Evolutionary conservation across 805 yeast species (phyloP).

Genomic region (Dipodascopsis uninucleata): DNA sequence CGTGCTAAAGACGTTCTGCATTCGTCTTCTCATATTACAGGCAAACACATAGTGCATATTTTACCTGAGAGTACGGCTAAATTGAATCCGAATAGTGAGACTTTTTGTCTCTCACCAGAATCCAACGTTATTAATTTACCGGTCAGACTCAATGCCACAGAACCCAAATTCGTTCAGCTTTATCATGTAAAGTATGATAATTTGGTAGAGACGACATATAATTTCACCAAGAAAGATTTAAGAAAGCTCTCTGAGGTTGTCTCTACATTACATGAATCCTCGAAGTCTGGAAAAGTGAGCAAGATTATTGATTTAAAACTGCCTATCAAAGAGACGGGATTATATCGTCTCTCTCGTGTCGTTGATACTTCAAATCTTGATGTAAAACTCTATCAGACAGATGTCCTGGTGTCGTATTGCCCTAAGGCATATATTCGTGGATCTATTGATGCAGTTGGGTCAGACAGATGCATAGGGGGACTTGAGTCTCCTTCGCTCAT

Average conservation of each 20-base stretch:
- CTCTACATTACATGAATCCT: conserved; percentile 19
- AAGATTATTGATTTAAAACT: conserved; percentile 50
- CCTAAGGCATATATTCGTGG: conserved; percentile 62
- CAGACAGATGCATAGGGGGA: conserved; percentile 62
- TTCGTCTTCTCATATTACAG: conserved; percentile 62
- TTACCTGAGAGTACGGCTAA: conserved; percentile 87
- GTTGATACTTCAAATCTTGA: conserved; percentile 57
- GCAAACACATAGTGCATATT: conserved; percentile 79
- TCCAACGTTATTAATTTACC: conserved; percentile 51
- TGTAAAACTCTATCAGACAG: conserved; percentile 58
- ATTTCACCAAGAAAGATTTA: conserved; percentile 58
- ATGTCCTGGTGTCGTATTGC: conserved; percentile 66
- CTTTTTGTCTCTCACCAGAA: conserved; percentile 50
- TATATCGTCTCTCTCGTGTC: conserved; percentile 67
- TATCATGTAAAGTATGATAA: conserved; percentile 55
- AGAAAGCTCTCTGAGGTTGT: conserved; percentile 33
- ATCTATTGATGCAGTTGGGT: conserved; percentile 27
- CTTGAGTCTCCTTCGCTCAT: conserved; percentile 50
- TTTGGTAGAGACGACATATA: conserved; percentile 45
- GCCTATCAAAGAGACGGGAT: conserved; percentile 67
- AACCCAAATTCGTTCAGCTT: conserved; percentile 63
- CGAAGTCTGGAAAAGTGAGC: conserved; percentile 6
- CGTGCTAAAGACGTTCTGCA: conserved; percentile 36
- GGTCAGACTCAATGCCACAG: conserved; percentile 75
- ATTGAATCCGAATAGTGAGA: conserved; percentile 68